These are phyloP conservation scores for Manihot esculenta DNA, from an alignment of 441 rosid species.

Conservation along the genomic window DNA sequence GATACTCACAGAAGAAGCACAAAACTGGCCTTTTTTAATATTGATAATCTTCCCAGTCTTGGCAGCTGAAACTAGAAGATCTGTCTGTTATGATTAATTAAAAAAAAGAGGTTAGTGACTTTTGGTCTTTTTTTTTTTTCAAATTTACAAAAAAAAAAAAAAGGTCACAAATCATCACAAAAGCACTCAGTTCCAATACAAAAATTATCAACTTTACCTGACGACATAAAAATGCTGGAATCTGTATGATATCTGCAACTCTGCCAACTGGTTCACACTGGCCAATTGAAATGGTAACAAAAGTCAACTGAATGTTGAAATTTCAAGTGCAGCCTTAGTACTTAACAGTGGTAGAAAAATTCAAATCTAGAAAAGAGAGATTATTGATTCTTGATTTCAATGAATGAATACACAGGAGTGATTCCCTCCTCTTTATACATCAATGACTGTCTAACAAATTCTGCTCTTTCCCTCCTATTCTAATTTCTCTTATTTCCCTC, in stretches of 20 bases:
- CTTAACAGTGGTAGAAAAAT: background rate
- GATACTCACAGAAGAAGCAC: conserved; percentile 80
- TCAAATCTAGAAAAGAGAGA: background rate
- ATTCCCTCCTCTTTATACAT: no score
- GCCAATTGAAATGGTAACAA: conserved; percentile 24
- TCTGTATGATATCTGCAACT: conserved; percentile 89
- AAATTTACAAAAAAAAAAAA: background rate
- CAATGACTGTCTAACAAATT: no score
- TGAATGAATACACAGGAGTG: no score
- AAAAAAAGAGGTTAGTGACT: conserved; percentile 6
- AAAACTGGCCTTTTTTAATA: conserved; percentile 90
- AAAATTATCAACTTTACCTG: conserved; percentile 51
- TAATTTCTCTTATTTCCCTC: no score
- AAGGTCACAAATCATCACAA: conserved; percentile 7
- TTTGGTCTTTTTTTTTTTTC: background rate
- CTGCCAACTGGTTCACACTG: conserved; percentile 80
- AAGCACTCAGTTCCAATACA: conserved; percentile 18
- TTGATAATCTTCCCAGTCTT: conserved; percentile 86
- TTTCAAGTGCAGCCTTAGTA: background rate
- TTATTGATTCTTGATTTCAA: no score
- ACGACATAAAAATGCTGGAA: conserved; percentile 95
- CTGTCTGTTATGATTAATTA: conserved; percentile 48
- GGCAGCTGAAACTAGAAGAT: conserved; percentile 91
- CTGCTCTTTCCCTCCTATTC: no score
- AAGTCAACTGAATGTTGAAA: conserved; percentile 19